A percentile compares a stretch with the other conserved stretches of the same genome.
Evolutionary conservation across 257 asterid genomes (phyloP).

Genomic region (Salvia rosmarinus): DNA sequence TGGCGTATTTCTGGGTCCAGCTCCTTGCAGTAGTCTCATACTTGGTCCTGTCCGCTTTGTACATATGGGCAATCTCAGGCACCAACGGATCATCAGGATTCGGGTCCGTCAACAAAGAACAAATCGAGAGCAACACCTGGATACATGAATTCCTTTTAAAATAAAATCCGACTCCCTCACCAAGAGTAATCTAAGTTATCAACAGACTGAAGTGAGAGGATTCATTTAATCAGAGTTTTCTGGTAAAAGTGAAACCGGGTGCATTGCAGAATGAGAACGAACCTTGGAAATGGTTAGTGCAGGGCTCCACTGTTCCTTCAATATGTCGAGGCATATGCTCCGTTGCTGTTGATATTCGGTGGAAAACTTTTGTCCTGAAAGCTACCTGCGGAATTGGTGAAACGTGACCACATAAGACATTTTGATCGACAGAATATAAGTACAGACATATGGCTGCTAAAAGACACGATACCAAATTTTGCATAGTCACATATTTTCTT

Average conservation of each 20-base stretch:
- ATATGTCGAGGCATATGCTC: slow-evolving; percentile 51
- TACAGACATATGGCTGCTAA: not conserved
- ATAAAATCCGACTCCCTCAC: not conserved
- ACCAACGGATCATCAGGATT: slow-evolving; percentile 56
- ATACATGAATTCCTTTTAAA: not conserved
- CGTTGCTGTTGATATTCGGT: slow-evolving; percentile 51
- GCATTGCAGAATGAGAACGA: not conserved
- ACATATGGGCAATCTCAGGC: slow-evolving; percentile 55
- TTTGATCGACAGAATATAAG: not conserved
- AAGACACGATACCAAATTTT: not conserved
- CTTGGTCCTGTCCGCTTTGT: slow-evolving; percentile 49
- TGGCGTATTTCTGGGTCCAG: slow-evolving; percentile 56
- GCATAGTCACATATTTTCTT: not conserved
- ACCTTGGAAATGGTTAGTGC: slow-evolving; percentile 49
- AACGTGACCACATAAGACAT: not conserved
- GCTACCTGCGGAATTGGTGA: slow-evolving; percentile 39
- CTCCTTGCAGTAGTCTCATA: slow-evolving; percentile 53
- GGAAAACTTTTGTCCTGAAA: slow-evolving; percentile 46
- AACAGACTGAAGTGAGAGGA: not conserved
- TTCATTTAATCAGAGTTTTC: not conserved
- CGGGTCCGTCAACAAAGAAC: slow-evolving; percentile 55
- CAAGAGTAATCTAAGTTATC: not conserved
- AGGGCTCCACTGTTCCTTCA: slow-evolving; percentile 53
- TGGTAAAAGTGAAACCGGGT: not conserved
- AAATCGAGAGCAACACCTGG: slow-evolving; percentile 53